These are phyloP conservation scores for Cinnamomum micranthum DNA, from an alignment of 164 flowering plant genomes.

Conservation along the genomic window DNA sequence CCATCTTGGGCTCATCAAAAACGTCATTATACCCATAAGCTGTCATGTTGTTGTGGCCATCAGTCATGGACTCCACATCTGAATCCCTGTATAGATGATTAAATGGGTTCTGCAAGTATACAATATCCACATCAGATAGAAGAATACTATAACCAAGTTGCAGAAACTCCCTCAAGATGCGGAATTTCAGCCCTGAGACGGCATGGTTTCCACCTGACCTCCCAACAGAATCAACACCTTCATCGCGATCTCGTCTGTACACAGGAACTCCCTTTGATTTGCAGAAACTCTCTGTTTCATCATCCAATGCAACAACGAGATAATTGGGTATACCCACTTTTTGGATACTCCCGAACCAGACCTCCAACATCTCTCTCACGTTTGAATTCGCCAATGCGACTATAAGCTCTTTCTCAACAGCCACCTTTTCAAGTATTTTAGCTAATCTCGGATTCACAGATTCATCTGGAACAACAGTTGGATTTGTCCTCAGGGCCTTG, in stretches of 20 bases:
- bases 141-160: constrained; percentile 84
- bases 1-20: constrained; percentile 87
- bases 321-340: constrained; percentile 73
- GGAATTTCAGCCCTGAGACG: constrained; percentile 86
- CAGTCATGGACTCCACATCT: constrained; percentile 93
- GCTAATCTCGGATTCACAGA: constrained; percentile 83
- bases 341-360: constrained; percentile 78
- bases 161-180: constrained; percentile 84
- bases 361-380: constrained; percentile 72
- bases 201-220: constrained; percentile 76
- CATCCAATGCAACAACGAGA: constrained; percentile 85
- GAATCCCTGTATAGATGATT: constrained; percentile 75
- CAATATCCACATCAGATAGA: constrained; percentile 87
- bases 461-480: constrained; percentile 70
- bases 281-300: constrained; percentile 39
- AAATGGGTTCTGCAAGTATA: constrained; percentile 89
- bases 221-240: constrained; percentile 57
- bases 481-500: constrained; percentile 74
- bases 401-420: constrained; percentile 67
- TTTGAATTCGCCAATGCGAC: constrained; percentile 80
- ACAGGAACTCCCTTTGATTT: constrained; percentile 38
- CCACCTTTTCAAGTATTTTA: constrained; percentile 57
- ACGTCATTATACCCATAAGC: constrained; percentile 92
- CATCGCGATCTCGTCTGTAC: constrained; percentile 63
- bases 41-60: constrained; percentile 86